Conservation (phyloP, 768 basidiomycete genomes). For the Paxillus involutus region DNA sequence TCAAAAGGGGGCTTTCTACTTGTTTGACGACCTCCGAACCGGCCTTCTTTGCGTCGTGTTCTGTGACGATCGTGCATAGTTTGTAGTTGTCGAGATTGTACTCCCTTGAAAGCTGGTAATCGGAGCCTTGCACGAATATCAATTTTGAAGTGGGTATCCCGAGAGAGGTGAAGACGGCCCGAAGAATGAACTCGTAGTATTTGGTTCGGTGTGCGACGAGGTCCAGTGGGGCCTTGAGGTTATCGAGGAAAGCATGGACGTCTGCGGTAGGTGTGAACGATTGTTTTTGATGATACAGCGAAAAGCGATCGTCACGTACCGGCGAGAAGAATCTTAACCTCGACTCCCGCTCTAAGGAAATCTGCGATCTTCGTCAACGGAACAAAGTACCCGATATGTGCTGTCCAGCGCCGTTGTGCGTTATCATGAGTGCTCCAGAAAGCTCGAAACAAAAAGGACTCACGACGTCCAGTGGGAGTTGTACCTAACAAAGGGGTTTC, state of each 20-base stretch:
- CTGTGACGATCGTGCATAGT: conserved; percentile 86
- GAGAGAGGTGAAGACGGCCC: conserved; percentile 82
- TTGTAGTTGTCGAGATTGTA: conserved; percentile 96
- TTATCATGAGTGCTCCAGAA: neutral
- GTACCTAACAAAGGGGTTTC: conserved; percentile 55
- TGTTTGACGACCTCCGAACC: conserved; percentile 99
- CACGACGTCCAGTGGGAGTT: conserved; percentile 92
- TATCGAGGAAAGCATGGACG: conserved; percentile 96
- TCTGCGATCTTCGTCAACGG: conserved; percentile 94
- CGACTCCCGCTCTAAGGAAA: conserved; percentile 90
- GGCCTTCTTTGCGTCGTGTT: conserved; percentile 97
- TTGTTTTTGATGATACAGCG: neutral
- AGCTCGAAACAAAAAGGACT: conserved; percentile 30
- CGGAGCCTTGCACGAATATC: conserved; percentile 84
- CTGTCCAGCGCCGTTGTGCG: conserved; percentile 39
- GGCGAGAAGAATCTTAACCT: conserved; percentile 81
- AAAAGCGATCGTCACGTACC: conserved; percentile 39
- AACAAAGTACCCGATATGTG: conserved; percentile 97
- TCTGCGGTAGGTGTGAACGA: conserved; percentile 43
- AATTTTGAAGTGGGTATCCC: conserved; percentile 88
- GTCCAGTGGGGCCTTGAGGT: conserved; percentile 92
- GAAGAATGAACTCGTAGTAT: conserved; percentile 86
- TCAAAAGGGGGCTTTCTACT: conserved; percentile 86
- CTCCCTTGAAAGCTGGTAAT: conserved; percentile 87
- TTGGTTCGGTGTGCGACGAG: conserved; percentile 85